Conservation (phyloP, 257 asterid genomes). For the Perilla frutescens region DNA sequence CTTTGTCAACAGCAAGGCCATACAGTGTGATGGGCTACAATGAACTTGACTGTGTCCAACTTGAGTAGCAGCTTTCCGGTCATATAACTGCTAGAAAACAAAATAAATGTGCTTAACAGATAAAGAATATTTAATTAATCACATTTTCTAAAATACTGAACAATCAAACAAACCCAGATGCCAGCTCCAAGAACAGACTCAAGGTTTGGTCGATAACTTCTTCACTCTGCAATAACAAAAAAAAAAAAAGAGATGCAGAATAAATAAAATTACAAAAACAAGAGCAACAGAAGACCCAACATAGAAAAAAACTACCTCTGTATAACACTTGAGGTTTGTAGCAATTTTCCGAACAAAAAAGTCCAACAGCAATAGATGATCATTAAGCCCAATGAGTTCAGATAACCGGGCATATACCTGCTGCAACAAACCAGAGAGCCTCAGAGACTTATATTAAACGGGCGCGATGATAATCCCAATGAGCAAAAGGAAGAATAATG, state of each 20-base stretch:
- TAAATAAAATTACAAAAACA: slow-evolving; percentile 16
- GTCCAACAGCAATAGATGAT: slow-evolving; percentile 87
- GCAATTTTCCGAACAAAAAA: slow-evolving; percentile 87
- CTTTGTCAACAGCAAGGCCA: slow-evolving; percentile 36
- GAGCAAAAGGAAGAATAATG: slow-evolving; percentile 17
- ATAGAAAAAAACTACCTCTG: slow-evolving; percentile 61
- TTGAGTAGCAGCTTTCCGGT: slow-evolving; percentile 95
- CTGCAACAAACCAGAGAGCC: slow-evolving; percentile 65
- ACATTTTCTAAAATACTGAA: slow-evolving; percentile 9
- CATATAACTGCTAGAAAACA: slow-evolving; percentile 71
- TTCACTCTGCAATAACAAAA: slow-evolving; percentile 63
- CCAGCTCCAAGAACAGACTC: slow-evolving; percentile 91
- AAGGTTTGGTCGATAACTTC: slow-evolving; percentile 89
- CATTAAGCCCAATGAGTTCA: slow-evolving; percentile 95
- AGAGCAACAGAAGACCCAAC: slow-evolving; percentile 24
- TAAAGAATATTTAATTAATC: slow-evolving; percentile 26
- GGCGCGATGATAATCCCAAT: slow-evolving; percentile 29
- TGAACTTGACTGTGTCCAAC: slow-evolving; percentile 91
- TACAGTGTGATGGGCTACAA: slow-evolving; percentile 84
- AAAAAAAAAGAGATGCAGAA: slow-evolving; percentile 38
- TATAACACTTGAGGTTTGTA: slow-evolving; percentile 86
- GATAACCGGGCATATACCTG: slow-evolving; percentile 92
- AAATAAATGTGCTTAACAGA: slow-evolving; percentile 20
- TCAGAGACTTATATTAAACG: slow-evolving; percentile 30
- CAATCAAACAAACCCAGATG: slow-evolving; percentile 79